These are phyloP conservation scores for Fusarium anguioides DNA, from an alignment of 2,329 filamentous ascomycete species.

Conservation along the genomic window DNA sequence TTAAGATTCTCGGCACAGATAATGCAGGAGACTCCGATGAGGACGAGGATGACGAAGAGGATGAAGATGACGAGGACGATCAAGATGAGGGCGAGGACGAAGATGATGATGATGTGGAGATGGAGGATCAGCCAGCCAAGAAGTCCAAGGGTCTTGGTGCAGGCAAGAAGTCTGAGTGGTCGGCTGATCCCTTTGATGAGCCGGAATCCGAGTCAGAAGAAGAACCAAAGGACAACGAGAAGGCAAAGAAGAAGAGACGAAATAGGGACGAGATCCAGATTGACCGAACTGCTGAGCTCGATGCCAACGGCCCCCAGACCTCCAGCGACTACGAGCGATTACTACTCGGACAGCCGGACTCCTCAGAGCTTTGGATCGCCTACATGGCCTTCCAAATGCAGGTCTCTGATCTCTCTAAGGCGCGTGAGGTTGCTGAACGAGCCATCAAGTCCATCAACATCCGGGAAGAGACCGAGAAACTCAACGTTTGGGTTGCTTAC, in stretches of 20 bases:
- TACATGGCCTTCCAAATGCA: slow-evolving; percentile 99
- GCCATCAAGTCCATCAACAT: slow-evolving; percentile 92
- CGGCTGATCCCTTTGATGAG: slow-evolving; percentile 73
- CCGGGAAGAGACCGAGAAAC: slow-evolving; percentile 89
- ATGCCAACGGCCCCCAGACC: slow-evolving; percentile 87
- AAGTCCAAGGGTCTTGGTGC: slow-evolving; percentile 52
- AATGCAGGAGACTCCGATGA: slow-evolving; percentile 57
- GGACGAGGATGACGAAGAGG: slow-evolving; percentile 48
- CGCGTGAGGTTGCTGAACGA: slow-evolving; percentile 88
- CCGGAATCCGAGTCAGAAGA: slow-evolving; percentile 63
- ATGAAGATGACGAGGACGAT: slow-evolving; percentile 59
- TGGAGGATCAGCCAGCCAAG: slow-evolving; percentile 54
- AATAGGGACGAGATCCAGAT: slow-evolving; percentile 82
- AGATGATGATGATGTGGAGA: slow-evolving; percentile 50
- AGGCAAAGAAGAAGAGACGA: slow-evolving; percentile 72
- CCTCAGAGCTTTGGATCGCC: slow-evolving; percentile 91
- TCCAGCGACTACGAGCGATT: slow-evolving; percentile 94
- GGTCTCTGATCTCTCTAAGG: slow-evolving; percentile 87
- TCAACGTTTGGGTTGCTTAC: slow-evolving; percentile 94
- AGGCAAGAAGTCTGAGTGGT: slow-evolving; percentile 91
- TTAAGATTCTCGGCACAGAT: slow-evolving; percentile 60
- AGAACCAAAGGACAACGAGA: slow-evolving; percentile 49
- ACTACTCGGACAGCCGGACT: slow-evolving; percentile 90
- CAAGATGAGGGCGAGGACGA: slow-evolving; percentile 51
- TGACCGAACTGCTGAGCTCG: slow-evolving; percentile 92